Base-by-base conservation (phyloP, 2,329 filamentous ascomycete species). In the Lasiodiplodia sp. region DNA sequence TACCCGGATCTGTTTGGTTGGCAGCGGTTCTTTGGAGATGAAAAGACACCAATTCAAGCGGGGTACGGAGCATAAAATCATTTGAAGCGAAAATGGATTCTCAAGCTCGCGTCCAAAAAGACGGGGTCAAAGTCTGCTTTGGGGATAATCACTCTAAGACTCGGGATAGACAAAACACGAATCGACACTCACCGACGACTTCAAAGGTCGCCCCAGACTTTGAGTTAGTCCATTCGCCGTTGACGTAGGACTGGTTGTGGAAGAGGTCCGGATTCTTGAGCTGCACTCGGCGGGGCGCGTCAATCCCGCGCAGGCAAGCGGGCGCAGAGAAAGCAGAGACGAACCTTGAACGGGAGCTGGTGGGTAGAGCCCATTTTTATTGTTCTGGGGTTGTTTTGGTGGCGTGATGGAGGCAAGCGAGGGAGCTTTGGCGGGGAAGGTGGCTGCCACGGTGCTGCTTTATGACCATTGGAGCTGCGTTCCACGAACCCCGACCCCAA, bases 201-300 rank as follows among this genome's bases (percentile, higher is more conserved):
- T 88, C 85, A 71, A 88, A 88, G 62, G 84, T 81, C 75, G 87
- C 86, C 66, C 85, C 85, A 3, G 86, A 87, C 73, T 85, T 86
- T 3, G 86, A 81, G 71, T 85, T 84, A 47, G 85, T 79, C 85
- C 86, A 88, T 73, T 86, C 73, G n/a, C 86, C 86, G 68, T 84
- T 77, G 49, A 88, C 81, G 69, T 86, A 84, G 0, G 85, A 86
- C 69, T 86, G 77, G 66, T 86, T 83, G 64, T 83, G 83, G 74
- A 88, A 85, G n/a, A 88, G 74, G 28, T 84, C 82, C 12, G 84
- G 80, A 69, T 86, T 83, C 74, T 86, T 86, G 70, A 88, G 80
- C 82, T 87, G 66, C 14, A 10, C 21, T 40, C n/a, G 31, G 37
- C 16, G 49, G 21, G 7, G 23, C n/a, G n/a, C 40, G 68, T 70